These are phyloP conservation scores for Nannochloris sp. DNA, from an alignment of 139 green algal species.

Conservation along the genomic window DNA sequence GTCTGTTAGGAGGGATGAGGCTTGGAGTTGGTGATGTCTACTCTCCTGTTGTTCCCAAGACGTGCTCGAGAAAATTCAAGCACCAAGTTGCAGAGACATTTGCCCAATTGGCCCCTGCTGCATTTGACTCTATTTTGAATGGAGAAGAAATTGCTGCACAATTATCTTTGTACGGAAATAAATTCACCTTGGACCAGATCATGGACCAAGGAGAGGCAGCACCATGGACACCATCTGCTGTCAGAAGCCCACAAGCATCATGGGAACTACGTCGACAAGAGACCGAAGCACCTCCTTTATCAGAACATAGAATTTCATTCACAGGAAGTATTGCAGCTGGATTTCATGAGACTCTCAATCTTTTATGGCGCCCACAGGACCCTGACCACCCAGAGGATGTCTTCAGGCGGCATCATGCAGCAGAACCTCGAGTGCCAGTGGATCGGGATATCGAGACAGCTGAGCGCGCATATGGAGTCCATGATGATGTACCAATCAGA, in stretches of 20 bases:
- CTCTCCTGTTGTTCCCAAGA: conserved; percentile 18
- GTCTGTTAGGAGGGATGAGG: conserved; percentile 13
- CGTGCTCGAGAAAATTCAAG: conserved; percentile 17
- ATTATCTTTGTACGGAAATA: background rate
- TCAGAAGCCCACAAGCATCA: background rate
- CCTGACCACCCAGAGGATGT: conserved; percentile 12
- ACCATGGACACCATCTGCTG: background rate
- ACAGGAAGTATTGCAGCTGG: conserved; percentile 7
- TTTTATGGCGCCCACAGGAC: conserved; percentile 8
- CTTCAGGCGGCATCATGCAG: background rate
- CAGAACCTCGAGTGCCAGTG: background rate
- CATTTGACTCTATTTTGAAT: conserved; percentile 14
- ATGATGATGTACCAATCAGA: background rate
- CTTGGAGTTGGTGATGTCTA: conserved; percentile 22
- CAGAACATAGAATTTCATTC: background rate
- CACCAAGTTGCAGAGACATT: conserved; percentile 20
- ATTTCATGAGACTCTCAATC: background rate
- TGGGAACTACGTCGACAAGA: background rate
- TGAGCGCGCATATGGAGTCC: background rate
- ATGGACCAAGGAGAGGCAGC: conserved; percentile 1
- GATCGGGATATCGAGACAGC: background rate
- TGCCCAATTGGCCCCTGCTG: conserved; percentile 9
- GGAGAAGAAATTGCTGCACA: conserved; percentile 5
- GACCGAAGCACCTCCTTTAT: background rate
- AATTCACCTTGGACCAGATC: background rate